Evolutionary conservation across 805 yeast species (phyloP).

Genomic region (Cyberlindnera petersonii): DNA sequence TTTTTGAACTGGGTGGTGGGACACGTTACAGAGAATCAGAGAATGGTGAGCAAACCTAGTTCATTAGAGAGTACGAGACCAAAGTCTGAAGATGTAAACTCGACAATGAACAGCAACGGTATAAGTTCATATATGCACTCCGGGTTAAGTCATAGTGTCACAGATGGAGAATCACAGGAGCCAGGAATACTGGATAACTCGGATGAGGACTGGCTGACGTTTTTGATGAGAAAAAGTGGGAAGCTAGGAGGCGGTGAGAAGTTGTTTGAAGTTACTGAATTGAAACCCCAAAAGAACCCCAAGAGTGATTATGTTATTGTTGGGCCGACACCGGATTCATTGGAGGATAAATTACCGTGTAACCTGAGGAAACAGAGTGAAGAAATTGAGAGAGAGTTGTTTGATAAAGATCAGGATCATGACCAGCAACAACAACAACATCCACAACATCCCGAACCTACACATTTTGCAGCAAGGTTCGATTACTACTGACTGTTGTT

Average conservation of each 20-base stretch:
- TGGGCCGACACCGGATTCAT: constrained; percentile 18
- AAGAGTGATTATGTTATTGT: constrained; percentile 17
- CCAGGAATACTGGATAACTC: constrained; percentile 2
- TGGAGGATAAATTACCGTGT: constrained; percentile 19
- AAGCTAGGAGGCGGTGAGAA: constrained; percentile 20
- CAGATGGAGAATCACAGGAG: background rate
- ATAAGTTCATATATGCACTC: background rate
- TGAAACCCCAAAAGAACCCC: constrained; percentile 10
- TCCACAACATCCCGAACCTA: background rate
- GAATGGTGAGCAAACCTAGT: constrained; percentile 33
- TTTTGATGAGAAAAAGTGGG: constrained; percentile 29
- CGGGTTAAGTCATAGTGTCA: background rate
- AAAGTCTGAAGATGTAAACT: constrained; percentile 19
- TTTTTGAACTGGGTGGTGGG: constrained; percentile 57
- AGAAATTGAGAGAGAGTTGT: constrained; percentile 1
- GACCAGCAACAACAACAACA: background rate
- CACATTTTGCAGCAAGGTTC: constrained; percentile 1
- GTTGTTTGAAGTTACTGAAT: constrained; percentile 21
- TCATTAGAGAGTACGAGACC: constrained; percentile 16
- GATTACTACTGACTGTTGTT: too few relatives aligned
- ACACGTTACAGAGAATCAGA: constrained; percentile 40
- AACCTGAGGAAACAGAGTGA: constrained; percentile 4
- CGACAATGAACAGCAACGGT: background rate
- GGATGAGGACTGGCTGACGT: constrained; percentile 36
- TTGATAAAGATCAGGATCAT: background rate